Evolutionary conservation across 1,139 yeast genomes (phyloP).

Genomic region (Suhomyces bokatorum): DNA sequence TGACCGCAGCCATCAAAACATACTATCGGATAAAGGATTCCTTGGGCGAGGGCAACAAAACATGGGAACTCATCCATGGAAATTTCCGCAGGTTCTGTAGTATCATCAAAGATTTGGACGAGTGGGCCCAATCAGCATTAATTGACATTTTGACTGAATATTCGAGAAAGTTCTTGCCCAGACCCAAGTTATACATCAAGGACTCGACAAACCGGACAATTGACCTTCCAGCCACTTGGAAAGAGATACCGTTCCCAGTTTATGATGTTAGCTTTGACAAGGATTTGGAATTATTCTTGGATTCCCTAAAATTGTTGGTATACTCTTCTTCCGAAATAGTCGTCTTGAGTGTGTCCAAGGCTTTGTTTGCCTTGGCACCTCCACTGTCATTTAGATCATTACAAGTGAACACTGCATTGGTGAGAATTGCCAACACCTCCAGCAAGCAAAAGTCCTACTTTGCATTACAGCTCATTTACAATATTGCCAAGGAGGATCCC

Average conservation of each 20-base stretch:
- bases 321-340: conserved; percentile 61
- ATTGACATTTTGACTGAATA: conserved; percentile 70
- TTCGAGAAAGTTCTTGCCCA: conserved; percentile 56
- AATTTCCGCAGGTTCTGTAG: conserved; percentile 64
- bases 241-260: conserved; percentile 26
- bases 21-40: conserved; percentile 45
- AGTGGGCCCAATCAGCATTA: conserved; percentile 68
- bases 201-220: conserved; percentile 27
- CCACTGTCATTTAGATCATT: conserved; percentile 48
- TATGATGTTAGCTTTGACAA: conserved; percentile 51
- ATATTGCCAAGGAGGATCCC: conserved; percentile 38
- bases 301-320: conserved; percentile 44
- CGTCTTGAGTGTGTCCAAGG: conserved; percentile 58
- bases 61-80: conserved; percentile 69
- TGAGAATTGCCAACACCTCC: conserved; percentile 38
- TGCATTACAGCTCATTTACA: conserved; percentile 45
- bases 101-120: conserved; percentile 59
- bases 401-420: conserved; percentile 51
- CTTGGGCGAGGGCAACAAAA: conserved; percentile 31
- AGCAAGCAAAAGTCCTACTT: conserved; percentile 35
- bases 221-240: conserved; percentile 42
- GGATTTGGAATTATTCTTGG: conserved; percentile 58
- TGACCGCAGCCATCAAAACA: conserved; percentile 66
- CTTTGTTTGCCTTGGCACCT: conserved; percentile 56
- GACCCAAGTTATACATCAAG: conserved; percentile 42